Percentiles rank a stretch among this genome's conserved stretches.
Evolutionary conservation across 2,329 filamentous ascomycete species (phyloP).

Genomic region (Fusarium torreyae): DNA sequence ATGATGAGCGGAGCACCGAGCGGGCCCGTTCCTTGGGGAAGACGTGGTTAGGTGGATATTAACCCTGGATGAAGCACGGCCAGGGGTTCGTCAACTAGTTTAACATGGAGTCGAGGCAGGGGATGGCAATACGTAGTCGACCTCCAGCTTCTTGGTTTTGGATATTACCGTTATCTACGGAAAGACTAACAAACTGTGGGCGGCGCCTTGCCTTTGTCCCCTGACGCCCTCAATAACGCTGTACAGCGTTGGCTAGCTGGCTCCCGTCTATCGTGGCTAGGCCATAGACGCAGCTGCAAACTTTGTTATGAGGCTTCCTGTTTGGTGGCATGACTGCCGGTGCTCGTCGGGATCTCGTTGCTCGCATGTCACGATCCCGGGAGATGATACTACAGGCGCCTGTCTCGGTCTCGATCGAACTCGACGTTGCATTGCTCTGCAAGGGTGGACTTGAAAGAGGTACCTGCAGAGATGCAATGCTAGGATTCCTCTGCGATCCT

Average conservation of each 20-base stretch:
- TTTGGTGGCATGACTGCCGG: constrained; percentile 25
- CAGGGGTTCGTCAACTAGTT: constrained; percentile 26
- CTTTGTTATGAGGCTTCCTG: constrained; percentile 13
- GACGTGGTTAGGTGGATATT: constrained; percentile 4
- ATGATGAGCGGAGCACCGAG: constrained; percentile 48
- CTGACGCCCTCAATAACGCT: constrained; percentile 20
- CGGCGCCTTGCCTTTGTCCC: constrained; percentile 26
- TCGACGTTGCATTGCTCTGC: constrained; percentile 32
- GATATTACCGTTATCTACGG: constrained; percentile 30
- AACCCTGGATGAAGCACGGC: constrained; percentile 24
- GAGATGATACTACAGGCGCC: constrained; percentile 34
- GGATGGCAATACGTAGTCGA: constrained; percentile 24
- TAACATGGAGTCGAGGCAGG: constrained; percentile 33
- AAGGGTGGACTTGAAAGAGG: constrained; percentile 21
- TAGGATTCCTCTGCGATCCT: constrained; percentile 18
- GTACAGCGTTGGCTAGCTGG: constrained; percentile 16
- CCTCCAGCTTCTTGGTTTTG: constrained; percentile 34
- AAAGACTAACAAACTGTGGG: constrained; percentile 20
- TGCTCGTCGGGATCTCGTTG: constrained; percentile 13
- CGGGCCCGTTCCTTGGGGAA: constrained; percentile 32
- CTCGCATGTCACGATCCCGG: constrained; percentile 18
- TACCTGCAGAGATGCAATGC: constrained; percentile 14
- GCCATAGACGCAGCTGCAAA: constrained; percentile 11
- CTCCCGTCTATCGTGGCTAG: constrained; percentile 19
- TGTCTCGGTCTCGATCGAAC: constrained; percentile 42